Conservation (phyloP, 441 rosid species). For the Gossypium gossypioides region DNA sequence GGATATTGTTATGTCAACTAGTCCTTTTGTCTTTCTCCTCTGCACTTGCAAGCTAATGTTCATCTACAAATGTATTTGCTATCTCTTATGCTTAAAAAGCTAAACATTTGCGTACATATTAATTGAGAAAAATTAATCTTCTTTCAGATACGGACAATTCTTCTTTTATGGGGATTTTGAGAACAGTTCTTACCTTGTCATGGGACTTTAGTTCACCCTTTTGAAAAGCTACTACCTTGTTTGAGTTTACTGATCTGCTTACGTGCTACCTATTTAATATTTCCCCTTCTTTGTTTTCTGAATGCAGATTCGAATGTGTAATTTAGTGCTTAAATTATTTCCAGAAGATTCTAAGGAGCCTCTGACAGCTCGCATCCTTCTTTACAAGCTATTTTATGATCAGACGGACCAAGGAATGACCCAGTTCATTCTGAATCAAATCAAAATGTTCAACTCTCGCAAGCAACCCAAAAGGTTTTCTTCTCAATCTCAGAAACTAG, state of each 20-base stretch:
- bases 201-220: background rate
- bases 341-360: constrained; percentile 88
- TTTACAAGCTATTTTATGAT: constrained; percentile 91
- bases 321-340: constrained; percentile 56
- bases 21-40: background rate
- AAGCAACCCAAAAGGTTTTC: constrained; percentile 85
- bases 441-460: constrained; percentile 68
- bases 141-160: background rate
- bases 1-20: constrained; percentile 2
- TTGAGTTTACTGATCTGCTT: background rate
- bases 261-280: background rate
- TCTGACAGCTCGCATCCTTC: constrained; percentile 79
- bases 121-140: background rate
- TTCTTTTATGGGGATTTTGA: background rate
- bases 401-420: constrained; percentile 96
- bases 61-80: background rate
- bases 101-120: background rate
- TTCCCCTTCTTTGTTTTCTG: background rate
- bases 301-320: constrained; percentile 66
- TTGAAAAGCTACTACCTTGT: background rate
- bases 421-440: constrained; percentile 72
- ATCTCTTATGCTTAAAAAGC: background rate
- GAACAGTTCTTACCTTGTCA: constrained; percentile 1
- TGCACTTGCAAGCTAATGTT: background rate
- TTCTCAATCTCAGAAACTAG: constrained; percentile 1